Evolutionary conservation across 768 basidiomycete species (phyloP), one percentile per base, ranked within the genome.

Genomic region (Lepiota brunneoincarnata): DNA sequence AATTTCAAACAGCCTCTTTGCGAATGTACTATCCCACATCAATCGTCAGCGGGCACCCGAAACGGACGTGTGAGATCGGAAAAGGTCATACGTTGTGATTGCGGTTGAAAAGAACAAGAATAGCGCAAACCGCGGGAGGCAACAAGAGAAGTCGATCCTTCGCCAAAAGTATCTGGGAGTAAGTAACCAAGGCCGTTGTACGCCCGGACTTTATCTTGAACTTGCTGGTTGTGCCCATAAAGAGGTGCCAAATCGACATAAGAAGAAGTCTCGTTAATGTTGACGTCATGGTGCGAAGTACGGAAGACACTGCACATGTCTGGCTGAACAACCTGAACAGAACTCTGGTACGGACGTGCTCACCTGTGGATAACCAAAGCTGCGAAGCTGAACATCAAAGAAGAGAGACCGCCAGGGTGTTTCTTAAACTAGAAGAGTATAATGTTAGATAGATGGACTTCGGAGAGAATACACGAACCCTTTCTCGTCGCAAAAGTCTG

Each of bases 71-170:
- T n/a, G 35, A 49, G 6, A 49, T 40, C 1, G 49, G 46, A 38
- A 50, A 28, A 2, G 15, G 11, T 69, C 85, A 58, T 58, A 91
- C 91, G 62, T 91, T 93, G 63, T 93, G 91, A 57, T 93, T 93
- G n/a, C 91, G 79, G 63, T 77, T 90, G 77, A 93, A 93, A n/a
- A 91, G 65, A n/a, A 93, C 79, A 18, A 93, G 76, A n/a, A 93
- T 65, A 3, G 78, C 82, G 55, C 86, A 83, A 48, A 84, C 82
- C 1, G 83, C 84, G 0, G 91, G 91, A 1, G 91, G 91, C n/a
- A 93, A 80, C 6, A 90, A 74, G 18, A 91, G 72, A 4, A 93
- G 70, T 36, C 91, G 75, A 56, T 91, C 86, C 64, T n/a, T 93
- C 92, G 0, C 89, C 82, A 62, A 93, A 93, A 0, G 77, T 73